Percentiles rank a stretch among this genome's conserved stretches.
Evolutionary conservation across 768 basidiomycete genomes (phyloP).

Genomic region (Leccinellum albellum): DNA sequence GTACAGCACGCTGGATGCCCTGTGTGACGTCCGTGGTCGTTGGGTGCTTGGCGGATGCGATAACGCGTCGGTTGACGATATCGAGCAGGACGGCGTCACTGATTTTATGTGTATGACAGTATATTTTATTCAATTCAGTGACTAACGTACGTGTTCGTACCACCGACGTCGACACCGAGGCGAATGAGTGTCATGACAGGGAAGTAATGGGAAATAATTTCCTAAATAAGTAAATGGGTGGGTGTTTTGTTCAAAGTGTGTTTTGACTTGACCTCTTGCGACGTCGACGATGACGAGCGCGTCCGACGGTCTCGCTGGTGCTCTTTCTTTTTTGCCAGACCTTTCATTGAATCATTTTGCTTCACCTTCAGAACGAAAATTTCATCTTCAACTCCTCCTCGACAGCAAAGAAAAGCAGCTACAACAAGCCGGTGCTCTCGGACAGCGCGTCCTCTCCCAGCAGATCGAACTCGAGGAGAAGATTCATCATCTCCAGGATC

Average conservation of each 20-base stretch:
- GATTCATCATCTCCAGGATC: conserved; percentile 75
- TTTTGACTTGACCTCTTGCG: neutral
- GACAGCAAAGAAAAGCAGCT: conserved; percentile 91
- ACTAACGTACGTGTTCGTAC: conserved; percentile 30
- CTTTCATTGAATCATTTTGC: conserved; percentile 40
- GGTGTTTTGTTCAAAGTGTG: conserved; percentile 1
- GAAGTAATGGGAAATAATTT: conserved; percentile 6
- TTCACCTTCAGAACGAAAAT: conserved; percentile 58
- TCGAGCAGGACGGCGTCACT: conserved; percentile 34
- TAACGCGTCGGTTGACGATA: conserved; percentile 12
- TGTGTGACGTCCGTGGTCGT: conserved; percentile 57
- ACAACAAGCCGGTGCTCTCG: conserved; percentile 85
- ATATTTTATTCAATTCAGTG: neutral
- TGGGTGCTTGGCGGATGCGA: conserved; percentile 41
- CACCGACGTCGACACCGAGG: conserved; percentile 34
- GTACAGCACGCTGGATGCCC: conserved; percentile 54
- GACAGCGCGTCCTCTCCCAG: conserved; percentile 90
- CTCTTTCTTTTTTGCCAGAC: conserved; percentile 39
- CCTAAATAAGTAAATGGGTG: neutral
- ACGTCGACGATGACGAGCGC: conserved; percentile 36
- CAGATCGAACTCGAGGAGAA: conserved; percentile 90
- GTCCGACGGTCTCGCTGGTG: conserved; percentile 33
- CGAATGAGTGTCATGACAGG: conserved; percentile 9
- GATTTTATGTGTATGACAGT: neutral
- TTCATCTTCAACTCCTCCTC: conserved; percentile 65